phyloP scores from a whole-genome alignment of 306 rosid species.

The Dalbergia oliveri region DNA sequence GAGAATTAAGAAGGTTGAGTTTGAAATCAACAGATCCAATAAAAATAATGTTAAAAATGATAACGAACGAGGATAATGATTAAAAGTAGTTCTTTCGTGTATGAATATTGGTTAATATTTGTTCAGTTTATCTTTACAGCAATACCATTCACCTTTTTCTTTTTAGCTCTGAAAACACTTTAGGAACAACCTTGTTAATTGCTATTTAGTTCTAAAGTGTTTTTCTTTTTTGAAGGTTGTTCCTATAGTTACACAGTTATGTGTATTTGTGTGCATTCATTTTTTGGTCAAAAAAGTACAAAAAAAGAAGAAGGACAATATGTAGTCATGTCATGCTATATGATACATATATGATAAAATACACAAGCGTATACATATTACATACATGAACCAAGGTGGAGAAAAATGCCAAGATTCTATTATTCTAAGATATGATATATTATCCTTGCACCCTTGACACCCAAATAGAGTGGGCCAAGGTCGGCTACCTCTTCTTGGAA shows the following conservation, averaged over 20 bases:
- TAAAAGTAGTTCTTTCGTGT: too few relatives aligned
- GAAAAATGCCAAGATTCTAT: constrained; percentile 1
- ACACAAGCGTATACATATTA: background rate
- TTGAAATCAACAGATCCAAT: background rate
- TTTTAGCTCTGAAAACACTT: too few relatives aligned
- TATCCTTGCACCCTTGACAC: background rate
- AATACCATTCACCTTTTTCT: too few relatives aligned
- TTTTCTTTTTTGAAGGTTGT: too few relatives aligned
- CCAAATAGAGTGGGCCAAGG: constrained; percentile 40
- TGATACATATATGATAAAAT: constrained; percentile 5
- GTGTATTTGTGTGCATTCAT: background rate
- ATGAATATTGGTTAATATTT: too few relatives aligned
- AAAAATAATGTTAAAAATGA: background rate
- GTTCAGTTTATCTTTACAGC: too few relatives aligned
- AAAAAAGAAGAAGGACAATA: background rate
- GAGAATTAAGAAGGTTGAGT: background rate
- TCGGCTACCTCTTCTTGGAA: constrained; percentile 51
- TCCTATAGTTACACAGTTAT: background rate
- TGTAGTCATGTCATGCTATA: background rate
- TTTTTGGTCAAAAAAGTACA: background rate
- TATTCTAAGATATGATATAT: constrained; percentile 37
- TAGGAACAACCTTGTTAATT: too few relatives aligned
- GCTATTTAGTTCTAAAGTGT: too few relatives aligned
- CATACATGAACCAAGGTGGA: constrained; percentile 7
- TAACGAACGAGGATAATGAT: background rate